Evolutionary conservation across 2,329 filamentous ascomycete species (phyloP).

Genomic region (Passalora sequoiae): DNA sequence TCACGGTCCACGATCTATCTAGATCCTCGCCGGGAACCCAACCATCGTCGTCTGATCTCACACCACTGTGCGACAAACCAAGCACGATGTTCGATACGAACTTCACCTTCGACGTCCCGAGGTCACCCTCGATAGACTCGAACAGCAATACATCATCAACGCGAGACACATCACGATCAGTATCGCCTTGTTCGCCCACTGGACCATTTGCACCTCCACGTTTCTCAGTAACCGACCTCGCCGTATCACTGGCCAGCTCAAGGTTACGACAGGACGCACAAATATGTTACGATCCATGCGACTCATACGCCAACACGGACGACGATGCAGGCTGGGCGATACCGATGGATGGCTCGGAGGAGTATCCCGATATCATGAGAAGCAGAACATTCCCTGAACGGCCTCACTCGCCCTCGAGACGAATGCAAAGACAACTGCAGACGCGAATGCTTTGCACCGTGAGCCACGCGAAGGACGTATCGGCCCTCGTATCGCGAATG

Average conservation of each 20-base stretch:
- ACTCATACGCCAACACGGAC: constrained; percentile 30
- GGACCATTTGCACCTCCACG: constrained; percentile 21
- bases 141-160: constrained; percentile 20
- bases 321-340: constrained; percentile 31
- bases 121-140: constrained; percentile 28
- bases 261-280: constrained; percentile 27
- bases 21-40: constrained; percentile 1
- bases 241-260: constrained; percentile 26
- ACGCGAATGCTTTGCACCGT: constrained; percentile 38
- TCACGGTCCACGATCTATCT: not conserved
- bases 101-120: constrained; percentile 28
- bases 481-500: constrained; percentile 40
- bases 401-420: constrained; percentile 34
- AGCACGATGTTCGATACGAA: constrained; percentile 28
- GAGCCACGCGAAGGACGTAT: constrained; percentile 39
- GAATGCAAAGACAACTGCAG: constrained; percentile 39
- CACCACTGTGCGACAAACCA: not conserved
- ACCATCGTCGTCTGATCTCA: not conserved
- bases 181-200: constrained; percentile 31
- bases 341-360: constrained; percentile 14
- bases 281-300: constrained; percentile 33
- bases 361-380: constrained; percentile 12
- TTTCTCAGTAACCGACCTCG: constrained; percentile 32
- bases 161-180: constrained; percentile 27
- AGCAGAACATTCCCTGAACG: constrained; percentile 17